Base-by-base conservation (phyloP, 352 stramenopile species). In the Phytophthora pluvialis region DNA sequence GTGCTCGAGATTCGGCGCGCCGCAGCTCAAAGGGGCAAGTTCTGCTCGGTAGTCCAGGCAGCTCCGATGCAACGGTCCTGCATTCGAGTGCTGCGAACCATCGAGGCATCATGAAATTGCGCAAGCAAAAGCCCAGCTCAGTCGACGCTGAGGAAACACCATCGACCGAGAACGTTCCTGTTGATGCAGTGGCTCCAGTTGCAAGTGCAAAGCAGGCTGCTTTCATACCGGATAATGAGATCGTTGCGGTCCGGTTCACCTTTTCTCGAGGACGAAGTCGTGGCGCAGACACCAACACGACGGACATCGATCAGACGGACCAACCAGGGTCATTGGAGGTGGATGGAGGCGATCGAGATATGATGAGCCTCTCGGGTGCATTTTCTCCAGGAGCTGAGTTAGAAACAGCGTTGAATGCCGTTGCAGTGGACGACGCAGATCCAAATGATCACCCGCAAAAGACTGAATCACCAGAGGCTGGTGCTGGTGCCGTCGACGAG, bases 331-430 rank as follows among this genome's bases (percentile, higher is more conserved):
- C 46, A 48, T 56, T 64, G 32, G 35, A 64, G 25, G 26, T 59
- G 11, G 10, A 64, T 38, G 29, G 38, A n/a, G 15, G 43, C 11
- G 45, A 60, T 18, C 26, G 52, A 54, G 60, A 73, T 60, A 64
- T 40, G 18, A 62, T 77, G 54, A 66, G 66, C 55, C 58, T 73
- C 10, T 75, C 70, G 0, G 77, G 77, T 3, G 75, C 71, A 21
- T 89, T 88, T 50, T 90, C 81, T 1, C 81, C 81, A 8, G 81
- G 77, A 18, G 44, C 76, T 12, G 81, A 89, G 29, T 56, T 90
- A 0, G 81, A 90, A 56, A 57, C 52, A 26, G 73, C 60, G 0
- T 46, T 90, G 31, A 80, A 88, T 53, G 55, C 55, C 2, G 51
- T 32, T 32, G 49, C 63, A 40, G 48, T 62, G 33, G 42, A 38